Base-by-base conservation (phyloP, 1,139 yeast species). In the Candida smagusa region DNA sequence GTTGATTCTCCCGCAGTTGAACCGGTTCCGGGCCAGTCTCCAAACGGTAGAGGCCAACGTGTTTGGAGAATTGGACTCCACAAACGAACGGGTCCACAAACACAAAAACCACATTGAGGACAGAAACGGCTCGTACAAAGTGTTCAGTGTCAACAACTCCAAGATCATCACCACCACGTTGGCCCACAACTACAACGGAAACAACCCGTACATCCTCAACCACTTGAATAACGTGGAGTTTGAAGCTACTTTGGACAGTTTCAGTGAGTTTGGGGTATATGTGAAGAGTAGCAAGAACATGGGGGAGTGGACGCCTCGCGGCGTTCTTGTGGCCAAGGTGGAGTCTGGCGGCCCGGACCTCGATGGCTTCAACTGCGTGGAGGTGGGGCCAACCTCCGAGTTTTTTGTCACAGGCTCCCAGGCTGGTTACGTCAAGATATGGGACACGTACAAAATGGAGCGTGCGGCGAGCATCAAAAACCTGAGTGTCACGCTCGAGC, bases 371-470 rank as follows among this genome's bases (percentile, higher is more conserved):
- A 80, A 72, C 21, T 65, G 82, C 31, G 59, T 89, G 7, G 74
- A 72, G 3, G 74, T 77, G 0, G 66, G 81, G 9, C 84, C 88
- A 0, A 79, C 83, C 31, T 74, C 79, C 13, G 76, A 76, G 29
- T 84, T 77, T 49, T 82, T 92, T 47, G 65, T 88, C 2, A 82
- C 94, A 1, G 96, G 90, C 3, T 85, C 94, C 4, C 83, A 80
- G 32, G 72, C 74, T 34, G 97, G 97, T 0, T 51, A 63, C 2
- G 52, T 92, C 32, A 82, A 79, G 45, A 60, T 92, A 0, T 92
- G 97, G 97, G 95, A 88, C 50, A 62, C 81, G 1, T 55, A 65
- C 9, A 76, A 81, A 41, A 61, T 90, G 31, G 89, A 82, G 40
- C 76, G 74, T 43, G 83, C 81, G 37, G 79, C 81, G 2, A 71